Base-by-base conservation (phyloP, 2,329 filamentous ascomycete genomes). In the Paraphoma chrysanthemicola region DNA sequence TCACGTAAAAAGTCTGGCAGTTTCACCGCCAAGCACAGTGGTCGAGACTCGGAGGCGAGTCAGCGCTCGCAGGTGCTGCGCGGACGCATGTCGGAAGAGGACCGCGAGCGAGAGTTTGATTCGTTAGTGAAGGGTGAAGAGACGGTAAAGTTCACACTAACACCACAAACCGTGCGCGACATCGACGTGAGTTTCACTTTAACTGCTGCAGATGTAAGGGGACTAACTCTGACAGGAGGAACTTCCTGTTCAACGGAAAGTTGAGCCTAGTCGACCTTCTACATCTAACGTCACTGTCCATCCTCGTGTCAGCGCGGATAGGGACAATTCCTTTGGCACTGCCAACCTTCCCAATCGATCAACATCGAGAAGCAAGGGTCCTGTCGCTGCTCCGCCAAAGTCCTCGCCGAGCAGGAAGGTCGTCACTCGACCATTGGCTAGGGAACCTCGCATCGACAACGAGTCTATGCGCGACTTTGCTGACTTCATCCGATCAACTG, bases 401-500 rank as follows among this genome's bases (percentile, higher is more conserved):
- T 63, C 70, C 16, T 68, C 69, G 14, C 65, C 68, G 11, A 66
- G 64, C 51, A 61, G 66, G 16, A 71, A 69, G 51, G 62, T 67
- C 1, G 60, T 72, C 4, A 62, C 59, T n/a, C 68, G 72, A 44
- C 69, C 69, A 8, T 76, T 62, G 55, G 87, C 92, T 23, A 86
- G 93, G 60, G 93, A 97, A 63, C 88, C 92, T 1, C 85, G 90
- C 59, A 81, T 90, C 8, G 83, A 87, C 9, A 82, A 83, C 5
- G 90, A 93, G 59, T 92, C 92, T 0, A 86, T 90, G 8, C 83
- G 88, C 44, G 93, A 97, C 68, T 92, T 97, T 78, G 91, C 92
- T 18, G 90, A 96, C 56, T 97, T 97, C 73, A 92, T 96, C 68
- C 89, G 92, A 57, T 91, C 90, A 0, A 96, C 92, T 30, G 92